Evolutionary conservation across 768 basidiomycete species (phyloP).

Genomic region (Royoungia palumana): DNA sequence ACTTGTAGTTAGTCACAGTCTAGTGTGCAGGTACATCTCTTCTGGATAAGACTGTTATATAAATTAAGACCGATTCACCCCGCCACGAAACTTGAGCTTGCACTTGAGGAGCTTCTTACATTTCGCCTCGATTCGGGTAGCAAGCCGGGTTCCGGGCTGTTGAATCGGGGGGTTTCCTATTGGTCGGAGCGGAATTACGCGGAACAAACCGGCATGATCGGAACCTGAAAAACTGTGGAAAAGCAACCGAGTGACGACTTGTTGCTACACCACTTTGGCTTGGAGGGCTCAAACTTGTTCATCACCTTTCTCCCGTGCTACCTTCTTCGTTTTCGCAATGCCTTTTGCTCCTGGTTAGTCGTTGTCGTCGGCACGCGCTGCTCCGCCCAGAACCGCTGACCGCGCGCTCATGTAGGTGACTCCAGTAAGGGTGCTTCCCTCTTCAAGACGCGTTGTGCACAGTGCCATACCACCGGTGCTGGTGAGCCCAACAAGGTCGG

Average conservation of each 20-base stretch:
- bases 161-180: constrained; percentile 16
- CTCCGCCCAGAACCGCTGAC: background rate
- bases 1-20: background rate
- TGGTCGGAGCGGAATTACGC: constrained; percentile 14
- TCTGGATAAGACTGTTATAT: no score
- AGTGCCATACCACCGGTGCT: constrained; percentile 85
- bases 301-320: background rate
- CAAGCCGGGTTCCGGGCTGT: background rate
- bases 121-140: no score
- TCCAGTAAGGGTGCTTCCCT: constrained; percentile 84
- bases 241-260: background rate
- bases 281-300: constrained; percentile 3
- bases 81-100: no score
- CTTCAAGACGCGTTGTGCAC: constrained; percentile 95
- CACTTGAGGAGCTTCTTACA: no score
- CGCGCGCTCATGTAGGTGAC: constrained; percentile 55
- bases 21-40: no score
- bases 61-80: no score
- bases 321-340: constrained; percentile 28
- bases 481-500: constrained; percentile 87
- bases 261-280: constrained; percentile 1
- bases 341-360: constrained; percentile 42
- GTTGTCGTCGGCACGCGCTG: no score
- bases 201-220: constrained; percentile 32
- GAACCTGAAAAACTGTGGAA: constrained; percentile 18